These are phyloP conservation scores for Brassica juncea DNA, from an alignment of 345 rosid species.

Conservation along the genomic window DNA sequence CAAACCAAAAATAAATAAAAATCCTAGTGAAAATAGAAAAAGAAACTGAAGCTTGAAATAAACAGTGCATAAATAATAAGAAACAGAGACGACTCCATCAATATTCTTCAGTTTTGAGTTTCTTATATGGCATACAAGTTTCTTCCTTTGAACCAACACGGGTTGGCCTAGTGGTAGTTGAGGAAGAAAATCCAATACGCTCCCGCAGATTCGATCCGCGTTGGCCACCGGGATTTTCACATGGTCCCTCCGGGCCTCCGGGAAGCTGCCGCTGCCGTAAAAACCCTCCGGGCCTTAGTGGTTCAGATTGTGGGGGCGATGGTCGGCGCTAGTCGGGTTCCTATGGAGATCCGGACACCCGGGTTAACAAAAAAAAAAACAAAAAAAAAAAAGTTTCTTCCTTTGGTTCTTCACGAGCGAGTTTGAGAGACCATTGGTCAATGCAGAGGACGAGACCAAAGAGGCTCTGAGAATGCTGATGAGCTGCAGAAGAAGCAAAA, in stretches of 20 bases:
- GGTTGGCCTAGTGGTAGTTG: no score
- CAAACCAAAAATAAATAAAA: neutral
- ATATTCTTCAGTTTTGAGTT: neutral
- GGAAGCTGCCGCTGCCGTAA: no score
- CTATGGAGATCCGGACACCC: no score
- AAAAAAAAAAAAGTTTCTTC: neutral
- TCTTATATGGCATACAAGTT: neutral
- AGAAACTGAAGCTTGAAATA: neutral
- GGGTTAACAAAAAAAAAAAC: no score
- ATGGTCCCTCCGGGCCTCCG: no score
- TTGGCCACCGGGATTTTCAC: no score
- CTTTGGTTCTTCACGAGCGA: slow-evolving; percentile 1
- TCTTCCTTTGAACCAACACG: neutral
- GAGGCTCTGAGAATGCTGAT: slow-evolving; percentile 10
- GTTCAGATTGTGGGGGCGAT: no score
- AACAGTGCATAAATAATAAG: neutral
- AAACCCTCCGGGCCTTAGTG: no score
- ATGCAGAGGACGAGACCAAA: slow-evolving; percentile 16
- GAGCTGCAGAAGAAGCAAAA: neutral
- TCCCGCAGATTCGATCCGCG: no score
- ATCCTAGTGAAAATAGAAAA: neutral
- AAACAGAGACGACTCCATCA: neutral
- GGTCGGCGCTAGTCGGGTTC: no score
- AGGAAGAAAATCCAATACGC: no score
- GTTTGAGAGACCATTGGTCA: slow-evolving; percentile 9